Evolutionary conservation across 805 yeast genomes (phyloP), one percentile per base, ranked within the genome.

Genomic region (Candida railenensis): DNA sequence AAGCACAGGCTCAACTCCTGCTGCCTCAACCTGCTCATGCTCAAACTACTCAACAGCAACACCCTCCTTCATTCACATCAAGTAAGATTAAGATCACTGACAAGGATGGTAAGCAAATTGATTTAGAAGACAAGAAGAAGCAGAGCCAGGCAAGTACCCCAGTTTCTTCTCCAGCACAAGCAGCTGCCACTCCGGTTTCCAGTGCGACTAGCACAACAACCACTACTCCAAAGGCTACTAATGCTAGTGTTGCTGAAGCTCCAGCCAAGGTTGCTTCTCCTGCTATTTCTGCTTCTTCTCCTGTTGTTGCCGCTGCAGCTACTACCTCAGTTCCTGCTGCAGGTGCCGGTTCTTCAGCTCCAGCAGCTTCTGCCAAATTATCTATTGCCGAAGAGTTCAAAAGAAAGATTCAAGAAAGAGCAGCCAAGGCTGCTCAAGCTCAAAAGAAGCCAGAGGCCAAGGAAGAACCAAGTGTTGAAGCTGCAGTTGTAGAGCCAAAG

Each of bases 81-180:
- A 53, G 57, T 3, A 69, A 63, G 53, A 62, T 71, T 25, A 70
- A 64, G 49, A 60, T 72, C 46, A 71, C 76, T 33, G 72, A 70
- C 45, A 69, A 66, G 55, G 74, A 70, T 37, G 77, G 76, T 4
- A 69, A 65, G 46, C 68, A 61, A 39, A 63, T 71, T 34, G 74
- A 71, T 49, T 67, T 69, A 49, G 76, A 72, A 44, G 75, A 68
- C 39, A 69, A 69, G 59, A 67, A 63, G 53, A 69, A 62, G 57
- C 55, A 59, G 28, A 46, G 58, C n/a, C 49, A 54, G 25, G 55
- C 66, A 9, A 46, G 57, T 9, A 61, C 72, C 5, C 73, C 74
- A 3, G 51, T 55, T 14, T 53, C 66, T 4, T 66, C 71, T 15
- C 69, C 73, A 22, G 64, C 65, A n/a, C 50, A 49, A 12, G 34